Base-by-base conservation (phyloP, 495 filamentous ascomycete species). In the Astrothelium macrocarpum region DNA sequence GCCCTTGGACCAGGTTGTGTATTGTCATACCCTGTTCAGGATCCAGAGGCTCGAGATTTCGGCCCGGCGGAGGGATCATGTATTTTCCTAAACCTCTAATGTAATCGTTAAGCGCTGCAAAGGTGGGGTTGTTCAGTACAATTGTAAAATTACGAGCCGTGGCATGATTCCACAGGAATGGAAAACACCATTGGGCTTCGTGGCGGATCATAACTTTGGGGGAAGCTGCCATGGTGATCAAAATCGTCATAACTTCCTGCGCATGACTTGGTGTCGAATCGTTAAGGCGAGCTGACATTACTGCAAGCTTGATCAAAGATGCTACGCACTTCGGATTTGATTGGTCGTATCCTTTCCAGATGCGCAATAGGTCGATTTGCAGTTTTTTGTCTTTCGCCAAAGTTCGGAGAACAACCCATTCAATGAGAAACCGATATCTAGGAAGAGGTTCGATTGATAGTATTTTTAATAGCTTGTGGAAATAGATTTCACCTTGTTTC, bases 371-470 rank as follows among this genome's bases (percentile, higher is more conserved):
- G 20, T 28, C 20, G 5, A 67, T n/a, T 18, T 70, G 53, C 1
- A 71, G 64, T 20, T 66, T 53, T 12, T 69, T 65, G 32, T 64
- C 72, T n/a, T 70, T 62, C 26, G 74, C 61, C 60, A 74, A 72
- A 34, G 73, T 67, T 32, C 77, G 71, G 1, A 68, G 68, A 28
- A 76, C 65, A 20, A 79, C 78, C 78, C 78, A 80, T 71, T 78
- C 72, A 9, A 77, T 68, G 32, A 81, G 64, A 63, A 73, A 80
- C 20, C 79, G 70, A 59, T 72, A 78, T 56, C 74, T 68, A 9
- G 79, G 79, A 64, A 78, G 72, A 9, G 72, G 73, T 59, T 81
- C 79, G 29, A 78, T 59, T 2, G 71, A 68, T 18, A 81, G 60
- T 25, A 75, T 65, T 12, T 67, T 36, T 43, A 73, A 68, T 31